A percentile compares a stretch with the other conserved stretches of the same genome.
These are phyloP conservation scores for Pythium phragmiticola DNA, from an alignment of 352 stramenopile genomes.

Conservation along the genomic window DNA sequence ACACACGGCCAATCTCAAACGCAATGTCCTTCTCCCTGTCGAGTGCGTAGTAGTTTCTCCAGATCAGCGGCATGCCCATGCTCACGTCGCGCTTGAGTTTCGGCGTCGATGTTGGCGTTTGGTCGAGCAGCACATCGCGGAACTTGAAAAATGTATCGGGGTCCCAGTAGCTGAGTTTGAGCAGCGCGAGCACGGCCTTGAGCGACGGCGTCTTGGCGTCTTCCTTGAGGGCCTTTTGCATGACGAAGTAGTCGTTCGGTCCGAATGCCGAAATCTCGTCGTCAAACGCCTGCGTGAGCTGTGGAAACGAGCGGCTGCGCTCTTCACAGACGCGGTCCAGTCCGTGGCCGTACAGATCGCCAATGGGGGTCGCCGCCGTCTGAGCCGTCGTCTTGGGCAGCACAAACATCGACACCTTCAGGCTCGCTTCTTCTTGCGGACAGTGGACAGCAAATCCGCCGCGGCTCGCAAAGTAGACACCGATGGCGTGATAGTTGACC, in stretches of 20 bases:
- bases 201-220: slow-evolving; percentile 77
- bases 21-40: slow-evolving; percentile 93
- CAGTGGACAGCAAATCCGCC: slow-evolving; percentile 93
- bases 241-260: slow-evolving; percentile 94
- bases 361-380: slow-evolving; percentile 26
- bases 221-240: slow-evolving; percentile 90
- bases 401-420: slow-evolving; percentile 91
- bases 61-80: slow-evolving; percentile 81
- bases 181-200: slow-evolving; percentile 85
- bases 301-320: slow-evolving; percentile 60
- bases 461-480: slow-evolving; percentile 88
- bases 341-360: slow-evolving; percentile 42
- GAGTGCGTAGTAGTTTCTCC: slow-evolving; percentile 92
- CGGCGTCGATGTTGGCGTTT: slow-evolving; percentile 55
- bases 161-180: slow-evolving; percentile 93
- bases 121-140: slow-evolving; percentile 88
- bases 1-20: slow-evolving; percentile 90
- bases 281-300: slow-evolving; percentile 76
- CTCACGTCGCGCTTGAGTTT: slow-evolving; percentile 86
- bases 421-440: slow-evolving; percentile 90
- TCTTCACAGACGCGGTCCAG: slow-evolving; percentile 65
- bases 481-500: slow-evolving; percentile 95
- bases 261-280: slow-evolving; percentile 89
- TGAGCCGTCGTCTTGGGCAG: slow-evolving; percentile 35
- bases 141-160: slow-evolving; percentile 97